Conservation (phyloP, 1,139 yeast genomes). For the Pichia sp. region DNA sequence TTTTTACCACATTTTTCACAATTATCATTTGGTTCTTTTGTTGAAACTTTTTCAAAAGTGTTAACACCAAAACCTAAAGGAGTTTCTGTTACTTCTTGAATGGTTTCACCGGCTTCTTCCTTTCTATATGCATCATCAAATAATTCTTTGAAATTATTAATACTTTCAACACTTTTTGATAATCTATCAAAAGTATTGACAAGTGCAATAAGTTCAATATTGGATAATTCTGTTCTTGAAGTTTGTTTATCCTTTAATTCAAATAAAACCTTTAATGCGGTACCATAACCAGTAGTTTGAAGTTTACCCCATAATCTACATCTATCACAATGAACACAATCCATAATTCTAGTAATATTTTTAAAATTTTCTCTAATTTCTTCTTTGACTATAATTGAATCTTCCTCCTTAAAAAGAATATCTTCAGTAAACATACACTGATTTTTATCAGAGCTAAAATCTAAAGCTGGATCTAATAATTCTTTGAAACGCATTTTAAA, state of each 20-base stretch:
- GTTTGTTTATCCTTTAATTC: conserved; percentile 51
- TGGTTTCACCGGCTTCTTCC: conserved; percentile 22
- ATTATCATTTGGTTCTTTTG: neutral
- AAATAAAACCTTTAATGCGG: conserved; percentile 83
- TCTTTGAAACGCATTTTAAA: conserved; percentile 23
- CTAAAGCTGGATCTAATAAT: conserved; percentile 25
- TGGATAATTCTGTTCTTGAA: conserved; percentile 49
- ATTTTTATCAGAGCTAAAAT: conserved; percentile 14
- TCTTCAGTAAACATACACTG: conserved; percentile 42
- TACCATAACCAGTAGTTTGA: conserved; percentile 95
- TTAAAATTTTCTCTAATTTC: conserved; percentile 82
- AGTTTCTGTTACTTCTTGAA: neutral
- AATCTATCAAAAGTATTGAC: conserved; percentile 88
- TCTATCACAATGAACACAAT: conserved; percentile 97
- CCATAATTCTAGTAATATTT: conserved; percentile 91
- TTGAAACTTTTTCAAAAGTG: neutral
- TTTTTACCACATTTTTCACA: neutral
- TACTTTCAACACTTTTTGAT: conserved; percentile 74
- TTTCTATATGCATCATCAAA: conserved; percentile 33
- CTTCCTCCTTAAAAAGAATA: conserved; percentile 46
- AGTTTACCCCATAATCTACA: conserved; percentile 98
- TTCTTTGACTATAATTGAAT: conserved; percentile 46
- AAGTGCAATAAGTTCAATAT: conserved; percentile 85
- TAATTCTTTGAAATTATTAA: conserved; percentile 60
- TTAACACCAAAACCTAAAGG: neutral